A percentile compares a stretch with the other conserved stretches of the same genome.
Conservation (phyloP, 2,329 filamentous ascomycete genomes). For the Ophiostoma sp. region DNA sequence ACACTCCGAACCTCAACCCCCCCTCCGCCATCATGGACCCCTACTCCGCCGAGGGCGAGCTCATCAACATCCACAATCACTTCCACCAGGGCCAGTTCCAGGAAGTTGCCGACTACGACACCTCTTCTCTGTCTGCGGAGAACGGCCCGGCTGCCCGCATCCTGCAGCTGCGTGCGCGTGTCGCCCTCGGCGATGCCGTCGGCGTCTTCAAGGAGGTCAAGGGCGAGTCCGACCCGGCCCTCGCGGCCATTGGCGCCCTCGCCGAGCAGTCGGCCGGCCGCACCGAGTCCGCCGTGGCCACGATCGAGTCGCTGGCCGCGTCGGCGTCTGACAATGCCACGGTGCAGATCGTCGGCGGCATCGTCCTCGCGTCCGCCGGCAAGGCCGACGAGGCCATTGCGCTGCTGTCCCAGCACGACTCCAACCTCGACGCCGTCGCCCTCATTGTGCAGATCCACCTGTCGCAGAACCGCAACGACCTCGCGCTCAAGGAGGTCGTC, state of each 20-base stretch:
- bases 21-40: slow-evolving; percentile 52
- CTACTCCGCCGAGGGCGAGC: slow-evolving; percentile 65
- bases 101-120: slow-evolving; percentile 79
- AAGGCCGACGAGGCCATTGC: slow-evolving; percentile 80
- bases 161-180: slow-evolving; percentile 73
- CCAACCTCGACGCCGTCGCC: slow-evolving; percentile 74
- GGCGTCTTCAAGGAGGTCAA: slow-evolving; percentile 66
- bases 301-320: slow-evolving; percentile 62
- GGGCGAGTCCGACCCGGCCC: slow-evolving; percentile 60
- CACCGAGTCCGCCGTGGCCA: slow-evolving; percentile 55
- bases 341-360: slow-evolving; percentile 79
- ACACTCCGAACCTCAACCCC: not conserved
- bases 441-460: slow-evolving; percentile 90
- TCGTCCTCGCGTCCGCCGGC: slow-evolving; percentile 71
- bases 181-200: slow-evolving; percentile 73
- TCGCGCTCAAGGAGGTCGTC: slow-evolving; percentile 82
- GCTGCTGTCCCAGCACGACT: slow-evolving; percentile 76
- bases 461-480: slow-evolving; percentile 82
- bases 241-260: slow-evolving; percentile 70
- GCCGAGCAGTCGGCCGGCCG: slow-evolving; percentile 62
- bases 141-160: slow-evolving; percentile 73
- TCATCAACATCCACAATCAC: slow-evolving; percentile 65
- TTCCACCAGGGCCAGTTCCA: slow-evolving; percentile 81
- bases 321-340: slow-evolving; percentile 65
- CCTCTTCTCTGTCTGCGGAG: slow-evolving; percentile 67